These are phyloP conservation scores for Cadophora sp. DNA, from an alignment of 2,329 filamentous ascomycete species.

Conservation along the genomic window DNA sequence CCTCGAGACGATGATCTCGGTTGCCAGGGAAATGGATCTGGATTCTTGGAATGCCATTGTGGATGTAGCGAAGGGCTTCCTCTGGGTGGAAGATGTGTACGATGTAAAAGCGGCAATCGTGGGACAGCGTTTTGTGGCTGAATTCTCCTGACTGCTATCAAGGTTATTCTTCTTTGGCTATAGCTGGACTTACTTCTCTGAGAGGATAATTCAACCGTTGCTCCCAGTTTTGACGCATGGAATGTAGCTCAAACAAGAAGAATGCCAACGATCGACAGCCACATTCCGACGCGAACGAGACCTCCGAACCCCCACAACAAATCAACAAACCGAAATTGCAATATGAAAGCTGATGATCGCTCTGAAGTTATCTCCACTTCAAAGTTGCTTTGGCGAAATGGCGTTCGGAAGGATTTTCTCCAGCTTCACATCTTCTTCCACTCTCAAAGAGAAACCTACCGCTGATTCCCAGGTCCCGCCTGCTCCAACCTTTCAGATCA, in stretches of 20 bases:
- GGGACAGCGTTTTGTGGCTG: slow-evolving; percentile 22
- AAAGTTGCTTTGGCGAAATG: neutral
- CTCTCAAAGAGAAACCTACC: neutral
- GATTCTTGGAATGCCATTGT: slow-evolving; percentile 10
- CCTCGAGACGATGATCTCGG: neutral
- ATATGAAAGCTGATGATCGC: neutral
- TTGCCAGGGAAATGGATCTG: neutral
- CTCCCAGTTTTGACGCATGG: neutral
- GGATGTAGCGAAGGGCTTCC: neutral
- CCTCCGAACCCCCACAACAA: neutral
- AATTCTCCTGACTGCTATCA: slow-evolving; percentile 20
- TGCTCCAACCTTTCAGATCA: neutral
- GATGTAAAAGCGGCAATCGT: neutral
- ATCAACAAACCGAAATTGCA: neutral
- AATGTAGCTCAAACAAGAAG: neutral
- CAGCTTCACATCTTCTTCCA: neutral
- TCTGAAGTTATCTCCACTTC: neutral
- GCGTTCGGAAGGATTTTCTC: neutral
- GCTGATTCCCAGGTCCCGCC: neutral
- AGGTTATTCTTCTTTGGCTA: neutral
- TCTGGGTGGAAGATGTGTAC: slow-evolving; percentile 13
- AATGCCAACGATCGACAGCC: neutral
- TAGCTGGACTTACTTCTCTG: neutral
- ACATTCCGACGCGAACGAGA: neutral
- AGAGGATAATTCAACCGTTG: no score